A percentile compares a stretch with the other conserved stretches of the same genome.
Conservation (phyloP, 352 stramenopile species). For the Hyaloperonospora arabidopsidis region DNA sequence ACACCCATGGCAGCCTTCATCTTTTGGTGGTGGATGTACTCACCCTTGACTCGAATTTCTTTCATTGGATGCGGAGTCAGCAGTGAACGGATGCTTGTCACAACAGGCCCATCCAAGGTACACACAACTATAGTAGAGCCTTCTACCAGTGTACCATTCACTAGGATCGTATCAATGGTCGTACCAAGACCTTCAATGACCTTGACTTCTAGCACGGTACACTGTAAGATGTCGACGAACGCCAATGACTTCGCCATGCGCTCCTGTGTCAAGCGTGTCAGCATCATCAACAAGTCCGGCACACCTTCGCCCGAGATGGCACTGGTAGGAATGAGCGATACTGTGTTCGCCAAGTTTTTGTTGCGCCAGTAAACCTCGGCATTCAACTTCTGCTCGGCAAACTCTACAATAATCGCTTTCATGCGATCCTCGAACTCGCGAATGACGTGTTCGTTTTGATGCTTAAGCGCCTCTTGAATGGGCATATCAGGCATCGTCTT, state of each 20-base stretch:
- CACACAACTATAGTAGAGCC: constrained; percentile 96
- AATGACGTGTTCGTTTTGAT: constrained; percentile 90
- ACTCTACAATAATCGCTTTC: constrained; percentile 90
- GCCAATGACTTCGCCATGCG: constrained; percentile 88
- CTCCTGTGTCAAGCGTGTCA: constrained; percentile 93
- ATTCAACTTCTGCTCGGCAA: constrained; percentile 97
- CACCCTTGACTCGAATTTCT: constrained; percentile 93
- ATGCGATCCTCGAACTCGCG: constrained; percentile 94
- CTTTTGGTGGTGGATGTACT: constrained; percentile 94
- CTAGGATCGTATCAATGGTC: constrained; percentile 97
- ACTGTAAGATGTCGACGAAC: constrained; percentile 90
- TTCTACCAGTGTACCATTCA: constrained; percentile 94
- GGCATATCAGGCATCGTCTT: constrained; percentile 93
- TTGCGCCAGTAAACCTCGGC: constrained; percentile 99
- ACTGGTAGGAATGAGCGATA: constrained; percentile 97
- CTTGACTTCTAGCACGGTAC: constrained; percentile 99
- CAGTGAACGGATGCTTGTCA: constrained; percentile 94
- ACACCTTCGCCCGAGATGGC: constrained; percentile 98
- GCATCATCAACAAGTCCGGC: constrained; percentile 94
- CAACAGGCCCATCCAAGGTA: constrained; percentile 96
- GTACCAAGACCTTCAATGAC: constrained; percentile 98
- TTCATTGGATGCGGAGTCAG: constrained; percentile 97
- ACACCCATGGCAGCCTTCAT: constrained; percentile 98
- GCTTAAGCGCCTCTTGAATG: constrained; percentile 87
- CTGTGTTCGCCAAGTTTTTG: constrained; percentile 91